Evolutionary conservation across 306 rosid genomes (phyloP).

Genomic region (Dalbergia oliveri): DNA sequence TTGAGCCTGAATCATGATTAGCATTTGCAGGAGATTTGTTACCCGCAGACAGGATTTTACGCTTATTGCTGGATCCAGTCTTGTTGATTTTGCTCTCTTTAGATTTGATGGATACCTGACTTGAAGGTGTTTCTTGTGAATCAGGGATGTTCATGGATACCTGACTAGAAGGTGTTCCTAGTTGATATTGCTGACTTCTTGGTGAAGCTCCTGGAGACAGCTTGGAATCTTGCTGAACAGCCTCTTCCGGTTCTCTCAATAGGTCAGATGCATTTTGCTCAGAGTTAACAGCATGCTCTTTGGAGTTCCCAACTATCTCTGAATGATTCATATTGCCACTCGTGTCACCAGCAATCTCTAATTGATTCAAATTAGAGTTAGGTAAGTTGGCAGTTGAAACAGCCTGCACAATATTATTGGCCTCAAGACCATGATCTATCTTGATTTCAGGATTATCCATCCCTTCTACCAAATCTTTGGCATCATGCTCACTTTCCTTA

Average conservation of each 20-base stretch:
- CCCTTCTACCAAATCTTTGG: constrained; percentile 60
- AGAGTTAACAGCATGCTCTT: constrained; percentile 47
- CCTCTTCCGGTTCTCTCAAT: constrained; percentile 51
- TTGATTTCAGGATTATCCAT: constrained; percentile 50
- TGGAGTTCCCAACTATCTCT: constrained; percentile 48
- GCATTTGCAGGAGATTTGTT: constrained; percentile 72
- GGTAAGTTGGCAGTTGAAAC: constrained; percentile 45
- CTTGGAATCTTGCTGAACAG: constrained; percentile 53
- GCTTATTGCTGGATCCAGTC: constrained; percentile 65
- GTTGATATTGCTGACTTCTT: constrained; percentile 57
- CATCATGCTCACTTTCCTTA: constrained; percentile 56
- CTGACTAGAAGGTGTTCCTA: constrained; percentile 1
- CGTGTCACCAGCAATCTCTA: constrained; percentile 50
- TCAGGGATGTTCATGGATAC: constrained; percentile 64
- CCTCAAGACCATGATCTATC: constrained; percentile 45
- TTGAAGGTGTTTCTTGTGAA: constrained; percentile 93
- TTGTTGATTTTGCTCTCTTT: constrained; percentile 58
- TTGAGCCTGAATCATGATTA: constrained; percentile 68
- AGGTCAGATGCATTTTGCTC: constrained; percentile 55
- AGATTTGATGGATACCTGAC: constrained; percentile 79
- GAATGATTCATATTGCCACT: constrained; percentile 45
- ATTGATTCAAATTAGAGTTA: constrained; percentile 47
- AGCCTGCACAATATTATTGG: constrained; percentile 42
- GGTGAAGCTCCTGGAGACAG: constrained; percentile 83
- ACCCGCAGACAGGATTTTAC: constrained; percentile 51